These are phyloP conservation scores for Lactarius deliciosus DNA, from an alignment of 768 basidiomycete species.

Conservation along the genomic window DNA sequence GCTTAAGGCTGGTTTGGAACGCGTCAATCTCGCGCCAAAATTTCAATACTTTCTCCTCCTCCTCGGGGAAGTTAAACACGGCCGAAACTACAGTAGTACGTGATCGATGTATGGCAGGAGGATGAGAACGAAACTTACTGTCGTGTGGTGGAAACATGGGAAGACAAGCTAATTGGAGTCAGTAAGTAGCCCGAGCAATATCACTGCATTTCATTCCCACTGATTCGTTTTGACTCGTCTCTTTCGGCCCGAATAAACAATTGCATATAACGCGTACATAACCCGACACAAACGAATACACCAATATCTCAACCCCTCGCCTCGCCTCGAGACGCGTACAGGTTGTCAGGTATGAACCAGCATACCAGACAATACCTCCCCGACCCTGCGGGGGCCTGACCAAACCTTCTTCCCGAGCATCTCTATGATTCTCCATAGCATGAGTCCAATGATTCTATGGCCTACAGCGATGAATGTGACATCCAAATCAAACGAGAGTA, in stretches of 20 bases:
- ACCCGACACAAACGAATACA: neutral
- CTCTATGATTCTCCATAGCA: conserved; percentile 12
- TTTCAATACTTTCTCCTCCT: conserved; percentile 85
- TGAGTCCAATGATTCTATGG: neutral
- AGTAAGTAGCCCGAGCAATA: no score
- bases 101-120: conserved; percentile 11
- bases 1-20: conserved; percentile 90
- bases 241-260: conserved; percentile 6
- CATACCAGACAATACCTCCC: conserved; percentile 13
- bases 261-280: conserved; percentile 22
- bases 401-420: conserved; percentile 13
- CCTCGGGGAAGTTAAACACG: conserved; percentile 79
- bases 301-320: neutral
- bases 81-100: conserved; percentile 56
- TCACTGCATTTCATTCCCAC: neutral
- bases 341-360: conserved; percentile 1
- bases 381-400: conserved; percentile 5
- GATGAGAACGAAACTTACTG: conserved; percentile 45
- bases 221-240: conserved; percentile 7
- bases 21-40: conserved; percentile 98
- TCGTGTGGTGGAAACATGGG: conserved; percentile 63
- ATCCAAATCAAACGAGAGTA: conserved; percentile 7
- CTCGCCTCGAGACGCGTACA: neutral
- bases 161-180: no score
- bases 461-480: conserved; percentile 4